phyloP scores from a whole-genome alignment of 805 yeast species.

The Candida corydali region DNA sequence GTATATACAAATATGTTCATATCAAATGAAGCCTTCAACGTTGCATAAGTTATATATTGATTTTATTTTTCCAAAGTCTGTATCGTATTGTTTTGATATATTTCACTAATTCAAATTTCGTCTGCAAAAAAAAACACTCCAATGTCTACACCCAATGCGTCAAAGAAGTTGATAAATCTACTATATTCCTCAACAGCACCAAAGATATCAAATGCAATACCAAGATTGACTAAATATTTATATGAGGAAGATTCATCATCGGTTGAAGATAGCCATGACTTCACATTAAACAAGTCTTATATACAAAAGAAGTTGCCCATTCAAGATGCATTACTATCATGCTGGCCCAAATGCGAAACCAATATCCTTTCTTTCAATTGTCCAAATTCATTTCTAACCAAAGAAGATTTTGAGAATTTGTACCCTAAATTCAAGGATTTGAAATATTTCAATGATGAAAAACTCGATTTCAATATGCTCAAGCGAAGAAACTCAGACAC shows the following conservation, averaged over 20 bases:
- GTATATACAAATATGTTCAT: too few species aligned
- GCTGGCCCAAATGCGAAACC: constrained; percentile 12
- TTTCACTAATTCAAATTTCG: too few species aligned
- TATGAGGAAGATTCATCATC: constrained; percentile 16
- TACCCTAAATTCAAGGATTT: constrained; percentile 33
- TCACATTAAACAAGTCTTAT: background rate
- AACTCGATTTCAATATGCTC: constrained; percentile 37
- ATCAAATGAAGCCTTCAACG: too few species aligned
- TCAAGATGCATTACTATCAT: constrained; percentile 3
- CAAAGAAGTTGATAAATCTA: constrained; percentile 25
- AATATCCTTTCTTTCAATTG: constrained; percentile 37
- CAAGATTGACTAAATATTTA: constrained; percentile 23
- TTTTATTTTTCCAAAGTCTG: too few species aligned
- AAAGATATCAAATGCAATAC: constrained; percentile 22
- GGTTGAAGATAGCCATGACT: background rate
- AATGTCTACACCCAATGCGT: constrained; percentile 1
- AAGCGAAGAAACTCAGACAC: constrained; percentile 47
- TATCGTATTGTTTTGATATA: too few species aligned
- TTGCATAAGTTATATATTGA: too few species aligned
- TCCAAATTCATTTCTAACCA: constrained; percentile 31
- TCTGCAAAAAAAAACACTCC: background rate
- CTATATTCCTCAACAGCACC: constrained; percentile 27
- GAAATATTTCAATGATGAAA: constrained; percentile 12
- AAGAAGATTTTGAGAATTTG: constrained; percentile 37
- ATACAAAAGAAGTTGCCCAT: background rate